These are phyloP conservation scores for Leccinum huronense DNA, from an alignment of 1,284 basidiomycete genomes.

Conservation along the genomic window DNA sequence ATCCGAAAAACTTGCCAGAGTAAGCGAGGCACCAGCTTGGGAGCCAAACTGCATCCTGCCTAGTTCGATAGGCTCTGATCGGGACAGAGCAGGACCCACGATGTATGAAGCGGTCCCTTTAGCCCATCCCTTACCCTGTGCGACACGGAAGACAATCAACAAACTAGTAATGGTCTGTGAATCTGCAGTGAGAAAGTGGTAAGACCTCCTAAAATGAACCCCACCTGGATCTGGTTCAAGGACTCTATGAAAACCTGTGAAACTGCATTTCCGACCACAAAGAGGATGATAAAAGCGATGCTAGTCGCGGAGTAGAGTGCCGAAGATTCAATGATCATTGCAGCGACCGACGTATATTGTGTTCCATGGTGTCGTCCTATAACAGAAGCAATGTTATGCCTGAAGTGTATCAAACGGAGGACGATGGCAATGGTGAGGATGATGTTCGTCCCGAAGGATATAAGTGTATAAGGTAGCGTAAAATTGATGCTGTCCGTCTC, in stretches of 20 bases:
- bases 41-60: not conserved
- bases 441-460: not conserved
- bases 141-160: not conserved
- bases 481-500: not conserved
- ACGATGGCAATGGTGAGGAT: not conserved
- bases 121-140: not conserved
- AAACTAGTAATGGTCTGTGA: not conserved
- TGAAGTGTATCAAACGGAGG: not conserved
- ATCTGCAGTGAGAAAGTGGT: not conserved
- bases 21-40: not conserved
- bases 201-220: not conserved
- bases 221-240: not conserved
- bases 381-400: not conserved
- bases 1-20: constrained; percentile 22
- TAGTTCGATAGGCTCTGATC: not conserved
- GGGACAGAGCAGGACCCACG: not conserved
- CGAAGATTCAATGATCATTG: not conserved
- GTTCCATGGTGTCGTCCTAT: not conserved
- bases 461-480: not conserved
- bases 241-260: not conserved
- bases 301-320: not conserved
- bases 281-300: not conserved
- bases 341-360: not conserved
- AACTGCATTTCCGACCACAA: not conserved
- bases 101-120: not conserved